Base-by-base conservation (phyloP, 768 basidiomycete genomes). In the Daedaleopsis nitida region DNA sequence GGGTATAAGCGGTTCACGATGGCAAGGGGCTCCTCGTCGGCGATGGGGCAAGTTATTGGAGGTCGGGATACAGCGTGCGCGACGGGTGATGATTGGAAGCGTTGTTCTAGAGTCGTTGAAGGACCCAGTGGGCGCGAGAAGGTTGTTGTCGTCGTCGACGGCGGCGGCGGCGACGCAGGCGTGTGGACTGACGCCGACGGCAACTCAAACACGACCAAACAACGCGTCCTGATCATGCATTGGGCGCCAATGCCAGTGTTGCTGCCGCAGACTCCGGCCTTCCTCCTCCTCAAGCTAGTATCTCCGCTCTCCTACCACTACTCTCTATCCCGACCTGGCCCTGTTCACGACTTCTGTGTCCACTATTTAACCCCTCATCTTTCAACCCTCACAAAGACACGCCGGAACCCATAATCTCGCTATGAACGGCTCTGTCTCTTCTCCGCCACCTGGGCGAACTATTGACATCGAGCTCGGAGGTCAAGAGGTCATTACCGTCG, bases 401-500 rank as follows among this genome's bases (percentile, higher is more conserved):
- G 39, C 11, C 39, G 39, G 17, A 42, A 42, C 11, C 39, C 17
- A 42, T 17, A 17, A 42, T 17, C 39, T 42, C 11, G 39, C 39
- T 42, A 49, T 63, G 66, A 59, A 63, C 57, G 59, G 59, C 42
- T 37, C 51, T 9, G 42, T 13, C 6, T 65, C 66, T 8, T 57
- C 66, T 47, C 56, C 63, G 59, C 61, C 62, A 56, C 54, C 64
- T 45, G 66, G 66, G 48, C 69, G 71, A 35, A 66, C 71, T 19
- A 66, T 72, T 27, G 71, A 72, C 73, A 91, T 93, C 66, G 91
- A 92, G 68, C 80, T 92, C 6, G 87, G 87, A 39, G 85, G 87
- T 8, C 88, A 91, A 74, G 94, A 96, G 75, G 84, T 92, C 70
- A 90, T 96, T 60, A 90, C 91, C 21, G 88, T 98, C 60, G 92